Evolutionary conservation across 2,329 filamentous ascomycete genomes (phyloP).

Genomic region (Byssoonygena ceratinophila): DNA sequence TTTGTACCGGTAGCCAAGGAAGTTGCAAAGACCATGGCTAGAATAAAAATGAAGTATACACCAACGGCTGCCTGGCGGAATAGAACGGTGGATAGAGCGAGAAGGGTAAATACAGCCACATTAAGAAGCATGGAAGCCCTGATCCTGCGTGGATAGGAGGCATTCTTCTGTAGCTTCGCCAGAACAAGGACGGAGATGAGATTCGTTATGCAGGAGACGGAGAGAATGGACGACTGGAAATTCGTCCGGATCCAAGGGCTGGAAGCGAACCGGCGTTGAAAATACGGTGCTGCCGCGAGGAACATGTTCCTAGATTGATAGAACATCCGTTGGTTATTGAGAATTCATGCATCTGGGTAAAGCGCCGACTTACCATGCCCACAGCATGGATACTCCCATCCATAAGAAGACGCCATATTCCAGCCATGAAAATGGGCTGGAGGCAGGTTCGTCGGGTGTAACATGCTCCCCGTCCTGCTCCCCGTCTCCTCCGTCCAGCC

Average conservation of each 20-base stretch:
- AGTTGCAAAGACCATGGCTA: constrained; percentile 69
- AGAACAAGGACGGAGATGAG: constrained; percentile 65
- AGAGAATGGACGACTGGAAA: constrained; percentile 83
- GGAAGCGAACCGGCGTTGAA: constrained; percentile 65
- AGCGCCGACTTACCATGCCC: constrained; percentile 65
- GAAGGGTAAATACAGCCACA: constrained; percentile 60
- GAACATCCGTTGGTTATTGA: not conserved
- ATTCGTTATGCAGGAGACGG: constrained; percentile 76
- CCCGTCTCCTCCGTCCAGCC: constrained; percentile 18
- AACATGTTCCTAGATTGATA: constrained; percentile 80
- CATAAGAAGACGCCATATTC: constrained; percentile 79
- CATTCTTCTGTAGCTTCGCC: constrained; percentile 66
- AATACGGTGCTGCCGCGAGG: constrained; percentile 86
- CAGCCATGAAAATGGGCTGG: constrained; percentile 59
- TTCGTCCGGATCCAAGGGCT: constrained; percentile 62
- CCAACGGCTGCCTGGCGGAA: constrained; percentile 53
- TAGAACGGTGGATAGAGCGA: constrained; percentile 67
- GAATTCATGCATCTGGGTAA: no score
- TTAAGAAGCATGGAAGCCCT: constrained; percentile 65
- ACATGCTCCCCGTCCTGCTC: constrained; percentile 25
- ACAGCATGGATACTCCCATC: constrained; percentile 86
- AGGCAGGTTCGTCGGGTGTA: constrained; percentile 11
- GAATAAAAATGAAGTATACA: constrained; percentile 68
- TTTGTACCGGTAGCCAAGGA: constrained; percentile 73
- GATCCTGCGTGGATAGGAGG: constrained; percentile 83